phyloP scores from a whole-genome alignment of 257 asterid genomes.

The Fraxinus excelsior region DNA sequence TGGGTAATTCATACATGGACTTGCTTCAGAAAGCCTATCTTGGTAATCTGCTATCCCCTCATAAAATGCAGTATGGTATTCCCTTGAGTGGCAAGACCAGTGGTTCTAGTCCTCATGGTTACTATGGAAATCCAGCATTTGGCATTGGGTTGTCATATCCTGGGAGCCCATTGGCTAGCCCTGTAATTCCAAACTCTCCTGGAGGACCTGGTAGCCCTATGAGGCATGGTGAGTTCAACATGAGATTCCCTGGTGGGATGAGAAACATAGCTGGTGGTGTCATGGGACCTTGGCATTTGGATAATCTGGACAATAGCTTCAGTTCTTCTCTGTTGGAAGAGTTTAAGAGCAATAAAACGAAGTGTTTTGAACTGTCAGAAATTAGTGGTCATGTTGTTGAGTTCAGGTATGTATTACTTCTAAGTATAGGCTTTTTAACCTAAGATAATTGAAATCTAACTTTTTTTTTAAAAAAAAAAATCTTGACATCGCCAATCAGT shows the following conservation, averaged over 20 bases:
- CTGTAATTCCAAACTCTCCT: slow-evolving; percentile 47
- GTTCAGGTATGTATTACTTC: slow-evolving; percentile 55
- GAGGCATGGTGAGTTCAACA: slow-evolving; percentile 52
- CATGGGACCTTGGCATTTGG: slow-evolving; percentile 28
- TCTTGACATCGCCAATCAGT: slow-evolving; percentile 28
- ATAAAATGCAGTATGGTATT: slow-evolving; percentile 60
- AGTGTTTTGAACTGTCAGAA: slow-evolving; percentile 71
- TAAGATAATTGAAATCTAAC: not conserved
- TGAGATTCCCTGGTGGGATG: slow-evolving; percentile 45
- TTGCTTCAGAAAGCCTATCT: slow-evolving; percentile 65
- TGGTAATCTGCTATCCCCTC: slow-evolving; percentile 43
- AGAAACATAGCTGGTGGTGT: slow-evolving; percentile 51
- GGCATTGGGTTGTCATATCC: slow-evolving; percentile 52
- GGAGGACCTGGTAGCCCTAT: slow-evolving; percentile 52
- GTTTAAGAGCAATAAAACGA: slow-evolving; percentile 73
- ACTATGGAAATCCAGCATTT: slow-evolving; percentile 57
- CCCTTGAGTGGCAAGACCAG: slow-evolving; percentile 7
- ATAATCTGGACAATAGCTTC: slow-evolving; percentile 48
- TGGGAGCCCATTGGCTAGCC: slow-evolving; percentile 54
- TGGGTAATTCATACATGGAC: slow-evolving; percentile 40
- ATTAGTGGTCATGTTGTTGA: slow-evolving; percentile 87
- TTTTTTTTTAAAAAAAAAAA: not conserved
- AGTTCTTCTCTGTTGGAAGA: slow-evolving; percentile 65
- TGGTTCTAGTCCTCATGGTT: slow-evolving; percentile 46
- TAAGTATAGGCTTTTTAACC: not conserved